phyloP scores from a whole-genome alignment of 176 grass and related monocot genomes.

The Typha latifolia region DNA sequence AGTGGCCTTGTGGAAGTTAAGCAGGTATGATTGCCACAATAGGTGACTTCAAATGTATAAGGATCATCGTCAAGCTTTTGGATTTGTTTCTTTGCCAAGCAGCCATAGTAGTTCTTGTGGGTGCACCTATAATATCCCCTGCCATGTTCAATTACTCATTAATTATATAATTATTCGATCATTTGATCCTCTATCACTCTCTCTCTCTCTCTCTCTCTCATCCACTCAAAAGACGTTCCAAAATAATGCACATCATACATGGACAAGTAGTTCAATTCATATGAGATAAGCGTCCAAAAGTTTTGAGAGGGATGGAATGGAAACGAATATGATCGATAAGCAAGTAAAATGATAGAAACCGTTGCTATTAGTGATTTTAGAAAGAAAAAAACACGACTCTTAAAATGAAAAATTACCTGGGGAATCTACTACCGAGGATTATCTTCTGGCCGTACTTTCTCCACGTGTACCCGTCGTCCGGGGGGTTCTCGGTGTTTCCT shows the following conservation, averaged over 20 bases:
- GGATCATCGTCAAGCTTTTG: constrained; percentile 74
- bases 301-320: too few relatives aligned
- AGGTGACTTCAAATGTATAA: constrained; percentile 58
- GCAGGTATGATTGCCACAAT: constrained; percentile 71
- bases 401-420: constrained; percentile 35
- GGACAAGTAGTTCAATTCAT: too few relatives aligned
- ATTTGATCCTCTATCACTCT: too few relatives aligned
- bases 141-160: background rate
- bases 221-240: too few relatives aligned
- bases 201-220: too few relatives aligned
- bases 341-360: too few relatives aligned
- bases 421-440: constrained; percentile 55
- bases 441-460: constrained; percentile 89
- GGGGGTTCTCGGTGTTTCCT: constrained; percentile 60
- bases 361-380: too few relatives aligned
- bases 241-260: too few relatives aligned
- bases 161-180: too few relatives aligned
- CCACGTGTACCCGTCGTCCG: constrained; percentile 89
- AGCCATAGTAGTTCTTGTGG: constrained; percentile 85
- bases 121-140: constrained; percentile 95
- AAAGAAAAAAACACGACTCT: background rate
- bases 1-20: constrained; percentile 66
- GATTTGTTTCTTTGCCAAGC: constrained; percentile 81
- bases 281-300: too few relatives aligned
- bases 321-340: too few relatives aligned